Base-by-base conservation (phyloP, 2,329 filamentous ascomycete species). In the Calonectria multiphialidica region DNA sequence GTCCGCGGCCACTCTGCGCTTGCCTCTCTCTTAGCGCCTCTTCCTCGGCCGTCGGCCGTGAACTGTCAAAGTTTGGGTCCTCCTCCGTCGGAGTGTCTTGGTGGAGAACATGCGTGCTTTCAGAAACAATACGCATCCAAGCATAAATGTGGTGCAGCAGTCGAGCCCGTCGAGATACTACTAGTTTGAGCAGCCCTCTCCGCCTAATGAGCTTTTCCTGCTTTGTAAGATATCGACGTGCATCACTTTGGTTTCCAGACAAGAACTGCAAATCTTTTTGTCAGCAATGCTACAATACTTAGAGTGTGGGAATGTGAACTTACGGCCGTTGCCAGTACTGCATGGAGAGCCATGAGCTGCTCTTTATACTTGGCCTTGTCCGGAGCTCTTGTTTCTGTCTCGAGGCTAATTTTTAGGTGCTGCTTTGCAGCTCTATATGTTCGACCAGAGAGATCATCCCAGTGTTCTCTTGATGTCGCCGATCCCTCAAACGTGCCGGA, bases 101-200 rank as follows among this genome's bases (percentile, higher is more conserved):
- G 1, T 63, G 62, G 0, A 72, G 68, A 12, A 77, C 74, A 28
- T 78, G 73, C 0, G 77, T 72, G 33, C 74, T 76, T 25, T 77
- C 76, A 0, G 76, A 78, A 1, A 77, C 76, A 25, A 77, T 78
- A 33, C 76, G 76, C 74, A 78, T 77, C 76, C 76, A 77, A 40
- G 76, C 76, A 37, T 77, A 77, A 10, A 78, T 74, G 44, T 78
- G 77, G 49, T 77, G 76, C 0, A 77, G 57, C 0, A 77, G 28
- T 0, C 76, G 74, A 0, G 76, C 76, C 23, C 76, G 74, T 1
- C 76, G 76, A 13, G 76, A 77, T 44, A 77, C 76, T 0, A 65
- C 68, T 5, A 68, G 76, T 21, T 77, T 77, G 0, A 73, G 73
- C 8, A 77, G 57, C 1, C 76, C 76, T 18, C 76, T 73, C 68